Percentiles rank a stretch among this genome's conserved stretches.
phyloP scores from a whole-genome alignment of 1,284 basidiomycete species.

The Nidula niveotomentosa region DNA sequence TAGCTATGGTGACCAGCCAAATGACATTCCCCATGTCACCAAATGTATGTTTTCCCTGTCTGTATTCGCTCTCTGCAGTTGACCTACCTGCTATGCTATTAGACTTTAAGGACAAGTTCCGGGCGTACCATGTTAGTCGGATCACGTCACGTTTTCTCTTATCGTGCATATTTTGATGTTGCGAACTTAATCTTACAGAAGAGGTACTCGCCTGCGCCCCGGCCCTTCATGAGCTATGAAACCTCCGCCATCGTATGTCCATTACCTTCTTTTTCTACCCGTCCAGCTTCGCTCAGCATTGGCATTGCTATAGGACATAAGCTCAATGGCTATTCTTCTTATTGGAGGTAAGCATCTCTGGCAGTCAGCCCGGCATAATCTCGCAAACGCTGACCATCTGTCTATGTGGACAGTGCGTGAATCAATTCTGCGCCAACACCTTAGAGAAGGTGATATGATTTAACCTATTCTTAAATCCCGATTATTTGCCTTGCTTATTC shows the following conservation, averaged over 20 bases:
- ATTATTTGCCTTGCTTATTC: not conserved
- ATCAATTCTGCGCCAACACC: slow-evolving; percentile 31
- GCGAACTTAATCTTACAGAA: slow-evolving; percentile 26
- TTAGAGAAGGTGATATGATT: slow-evolving; percentile 28
- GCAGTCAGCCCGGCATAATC: not conserved
- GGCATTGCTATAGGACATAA: slow-evolving; percentile 21
- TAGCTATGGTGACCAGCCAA: slow-evolving; percentile 58
- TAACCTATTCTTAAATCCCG: slow-evolving; percentile 4
- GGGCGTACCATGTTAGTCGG: slow-evolving; percentile 41
- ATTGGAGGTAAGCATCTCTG: slow-evolving; percentile 9
- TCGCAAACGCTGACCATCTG: too few relatives aligned
- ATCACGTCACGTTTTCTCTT: not conserved
- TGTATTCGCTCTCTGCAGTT: not conserved
- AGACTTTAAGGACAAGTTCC: slow-evolving; percentile 58
- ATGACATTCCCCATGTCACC: slow-evolving; percentile 50
- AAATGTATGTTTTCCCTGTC: slow-evolving; percentile 34
- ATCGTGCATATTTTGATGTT: not conserved
- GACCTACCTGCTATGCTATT: not conserved
- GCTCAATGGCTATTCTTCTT: slow-evolving; percentile 26
- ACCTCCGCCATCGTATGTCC: slow-evolving; percentile 37
- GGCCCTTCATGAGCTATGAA: slow-evolving; percentile 46
- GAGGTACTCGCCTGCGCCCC: slow-evolving; percentile 37
- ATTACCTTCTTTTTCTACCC: not conserved
- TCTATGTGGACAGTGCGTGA: slow-evolving; percentile 23
- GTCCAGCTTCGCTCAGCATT: not conserved